A percentile compares a stretch with the other conserved stretches of the same genome.
Conservation (phyloP, 352 stramenopile species). For the Plasmopara halstedii region DNA sequence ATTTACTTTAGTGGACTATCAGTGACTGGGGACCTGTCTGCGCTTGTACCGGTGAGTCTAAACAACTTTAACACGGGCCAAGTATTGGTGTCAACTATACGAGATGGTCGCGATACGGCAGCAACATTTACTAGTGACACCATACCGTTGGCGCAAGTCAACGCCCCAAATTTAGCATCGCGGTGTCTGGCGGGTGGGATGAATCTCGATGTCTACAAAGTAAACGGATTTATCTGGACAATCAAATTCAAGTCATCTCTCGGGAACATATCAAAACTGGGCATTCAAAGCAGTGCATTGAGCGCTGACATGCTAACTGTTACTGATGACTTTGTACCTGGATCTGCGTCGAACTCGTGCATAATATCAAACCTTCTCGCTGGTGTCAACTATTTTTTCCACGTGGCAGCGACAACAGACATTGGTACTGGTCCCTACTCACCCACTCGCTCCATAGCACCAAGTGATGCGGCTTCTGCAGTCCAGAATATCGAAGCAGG, state of each 20-base stretch:
- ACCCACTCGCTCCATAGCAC: conserved; percentile 24
- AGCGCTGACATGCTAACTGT: conserved; percentile 22
- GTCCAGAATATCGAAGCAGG: conserved; percentile 51
- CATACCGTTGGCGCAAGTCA: conserved; percentile 40
- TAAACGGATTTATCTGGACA: conserved; percentile 73
- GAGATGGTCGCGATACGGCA: conserved; percentile 26
- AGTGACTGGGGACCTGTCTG: conserved; percentile 28
- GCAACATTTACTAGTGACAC: conserved; percentile 25
- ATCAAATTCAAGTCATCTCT: conserved; percentile 75
- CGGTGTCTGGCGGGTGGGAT: conserved; percentile 30
- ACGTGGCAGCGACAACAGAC: conserved; percentile 48
- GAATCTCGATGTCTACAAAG: conserved; percentile 57
- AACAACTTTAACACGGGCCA: conserved; percentile 24
- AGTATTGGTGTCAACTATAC: conserved; percentile 27
- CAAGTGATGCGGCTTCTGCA: conserved; percentile 34
- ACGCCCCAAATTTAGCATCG: conserved; percentile 11
- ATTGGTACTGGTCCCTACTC: conserved; percentile 49
- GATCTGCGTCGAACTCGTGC: conserved; percentile 43
- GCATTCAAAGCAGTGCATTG: conserved; percentile 16
- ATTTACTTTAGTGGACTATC: conserved; percentile 60
- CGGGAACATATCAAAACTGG: conserved; percentile 47
- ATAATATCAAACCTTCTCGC: conserved; percentile 42
- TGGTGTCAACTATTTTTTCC: conserved; percentile 62
- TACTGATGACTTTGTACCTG: conserved; percentile 33
- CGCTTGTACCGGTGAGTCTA: conserved; percentile 8